Evolutionary conservation across 805 yeast species (phyloP).

Genomic region (Cephaloascus albidus): DNA sequence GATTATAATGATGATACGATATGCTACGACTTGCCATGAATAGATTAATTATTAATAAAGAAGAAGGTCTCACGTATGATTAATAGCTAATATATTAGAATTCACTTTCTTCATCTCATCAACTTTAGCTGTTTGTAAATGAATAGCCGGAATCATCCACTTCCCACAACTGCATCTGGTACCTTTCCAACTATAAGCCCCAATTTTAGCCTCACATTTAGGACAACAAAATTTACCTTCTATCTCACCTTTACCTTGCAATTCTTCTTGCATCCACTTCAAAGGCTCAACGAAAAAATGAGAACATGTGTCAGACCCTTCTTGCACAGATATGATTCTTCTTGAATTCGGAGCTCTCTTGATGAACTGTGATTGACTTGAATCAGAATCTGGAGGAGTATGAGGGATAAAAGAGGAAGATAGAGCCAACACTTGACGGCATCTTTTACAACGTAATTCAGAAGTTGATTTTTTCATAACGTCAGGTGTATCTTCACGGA

Average conservation of each 20-base stretch:
- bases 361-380: slow-evolving; percentile 57
- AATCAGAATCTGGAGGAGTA: slow-evolving; percentile 53
- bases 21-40: too few relatives aligned
- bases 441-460: slow-evolving; percentile 68
- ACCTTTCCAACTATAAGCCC: slow-evolving; percentile 93
- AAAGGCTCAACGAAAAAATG: slow-evolving; percentile 86
- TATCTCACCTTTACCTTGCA: slow-evolving; percentile 54
- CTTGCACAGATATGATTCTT: slow-evolving; percentile 47
- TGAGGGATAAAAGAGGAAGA: slow-evolving; percentile 57
- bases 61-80: too few relatives aligned
- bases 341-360: slow-evolving; percentile 55
- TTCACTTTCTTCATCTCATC: slow-evolving; percentile 39
- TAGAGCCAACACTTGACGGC: slow-evolving; percentile 64
- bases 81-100: too few relatives aligned
- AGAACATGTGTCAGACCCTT: slow-evolving; percentile 59
- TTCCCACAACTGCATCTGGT: slow-evolving; percentile 89
- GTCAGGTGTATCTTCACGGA: slow-evolving; percentile 11
- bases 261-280: slow-evolving; percentile 82
- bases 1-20: too few relatives aligned
- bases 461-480: slow-evolving; percentile 12
- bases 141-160: slow-evolving; percentile 92
- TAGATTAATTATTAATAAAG: too few relatives aligned
- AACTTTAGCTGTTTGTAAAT: slow-evolving; percentile 70
- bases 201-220: slow-evolving; percentile 76
- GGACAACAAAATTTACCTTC: slow-evolving; percentile 89